These are phyloP conservation scores for Rehmannia glutinosa DNA, from an alignment of 257 asterid genomes.

Conservation along the genomic window DNA sequence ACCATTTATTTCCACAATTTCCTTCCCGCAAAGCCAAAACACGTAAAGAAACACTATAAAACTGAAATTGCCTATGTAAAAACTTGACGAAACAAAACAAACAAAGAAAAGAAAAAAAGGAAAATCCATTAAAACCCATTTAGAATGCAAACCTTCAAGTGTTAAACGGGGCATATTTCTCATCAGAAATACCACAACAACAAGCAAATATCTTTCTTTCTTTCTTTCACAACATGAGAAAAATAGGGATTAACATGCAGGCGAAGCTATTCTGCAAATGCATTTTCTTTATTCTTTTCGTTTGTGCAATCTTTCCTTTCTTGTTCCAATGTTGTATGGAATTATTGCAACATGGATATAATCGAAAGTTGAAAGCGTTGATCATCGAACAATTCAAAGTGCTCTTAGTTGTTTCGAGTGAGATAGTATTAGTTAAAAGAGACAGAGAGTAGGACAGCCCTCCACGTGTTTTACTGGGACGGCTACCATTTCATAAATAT, in stretches of 20 bases:
- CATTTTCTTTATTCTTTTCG: too few species aligned
- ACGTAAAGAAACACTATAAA: background rate
- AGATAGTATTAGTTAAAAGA: slow-evolving; percentile 13
- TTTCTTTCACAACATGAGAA: too few species aligned
- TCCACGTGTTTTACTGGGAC: slow-evolving; percentile 20
- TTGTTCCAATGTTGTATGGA: too few species aligned
- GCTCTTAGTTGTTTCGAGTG: background rate
- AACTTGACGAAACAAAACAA: too few species aligned
- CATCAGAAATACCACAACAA: slow-evolving; percentile 7
- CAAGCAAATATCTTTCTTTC: too few species aligned
- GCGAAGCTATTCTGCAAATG: too few species aligned
- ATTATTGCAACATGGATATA: slow-evolving; percentile 22
- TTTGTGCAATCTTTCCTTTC: too few species aligned
- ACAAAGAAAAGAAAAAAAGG: too few species aligned
- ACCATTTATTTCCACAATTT: background rate
- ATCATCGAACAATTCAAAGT: slow-evolving; percentile 24
- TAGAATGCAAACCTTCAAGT: slow-evolving; percentile 28
- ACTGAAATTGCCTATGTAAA: background rate
- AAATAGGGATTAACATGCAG: background rate
- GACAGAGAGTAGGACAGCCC: slow-evolving; percentile 1
- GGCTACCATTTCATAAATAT: slow-evolving; percentile 18
- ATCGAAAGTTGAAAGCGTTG: slow-evolving; percentile 31
- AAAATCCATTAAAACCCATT: too few species aligned
- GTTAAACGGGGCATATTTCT: slow-evolving; percentile 28
- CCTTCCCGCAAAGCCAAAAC: background rate